These are phyloP conservation scores for Circinella umbellata DNA, from an alignment of 371 early-diverging fungal genomes.

Conservation along the genomic window DNA sequence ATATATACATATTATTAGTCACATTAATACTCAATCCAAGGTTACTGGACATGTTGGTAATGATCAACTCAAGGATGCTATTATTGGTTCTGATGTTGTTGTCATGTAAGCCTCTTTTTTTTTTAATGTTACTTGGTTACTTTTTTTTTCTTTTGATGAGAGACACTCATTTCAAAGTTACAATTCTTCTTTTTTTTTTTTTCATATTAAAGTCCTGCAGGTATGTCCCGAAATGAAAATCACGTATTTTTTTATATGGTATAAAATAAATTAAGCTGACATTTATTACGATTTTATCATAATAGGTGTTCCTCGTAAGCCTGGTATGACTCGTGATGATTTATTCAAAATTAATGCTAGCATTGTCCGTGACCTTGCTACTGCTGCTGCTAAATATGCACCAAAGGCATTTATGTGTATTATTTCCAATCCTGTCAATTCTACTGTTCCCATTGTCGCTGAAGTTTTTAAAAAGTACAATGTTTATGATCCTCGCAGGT, in stretches of 20 bases:
- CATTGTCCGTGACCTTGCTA: constrained; percentile 83
- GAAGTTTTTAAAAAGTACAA: constrained; percentile 76
- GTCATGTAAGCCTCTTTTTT: constrained; percentile 24
- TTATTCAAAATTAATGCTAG: constrained; percentile 91
- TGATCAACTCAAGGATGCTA: constrained; percentile 50
- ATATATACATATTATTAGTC: constrained; percentile 35
- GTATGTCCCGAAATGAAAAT: no score
- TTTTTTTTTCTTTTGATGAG: background rate
- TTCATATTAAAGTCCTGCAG: constrained; percentile 91
- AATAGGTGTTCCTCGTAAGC: constrained; percentile 85
- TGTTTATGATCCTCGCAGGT: constrained; percentile 89
- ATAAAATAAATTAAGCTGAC: no score
- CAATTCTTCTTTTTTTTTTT: background rate
- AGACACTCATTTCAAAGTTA: background rate
- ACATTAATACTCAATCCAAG: constrained; percentile 76
- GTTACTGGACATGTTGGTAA: constrained; percentile 59
- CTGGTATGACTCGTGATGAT: constrained; percentile 93
- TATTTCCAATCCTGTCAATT: constrained; percentile 94
- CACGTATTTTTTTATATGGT: no score
- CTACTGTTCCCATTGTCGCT: constrained; percentile 87
- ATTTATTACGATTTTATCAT: no score
- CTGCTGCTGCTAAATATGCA: constrained; percentile 74
- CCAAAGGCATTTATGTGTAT: constrained; percentile 84
- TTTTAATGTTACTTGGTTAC: background rate
- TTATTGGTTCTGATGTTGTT: constrained; percentile 49